Base-by-base conservation (phyloP, 352 stramenopile genomes). In the Phytophthora syringae region DNA sequence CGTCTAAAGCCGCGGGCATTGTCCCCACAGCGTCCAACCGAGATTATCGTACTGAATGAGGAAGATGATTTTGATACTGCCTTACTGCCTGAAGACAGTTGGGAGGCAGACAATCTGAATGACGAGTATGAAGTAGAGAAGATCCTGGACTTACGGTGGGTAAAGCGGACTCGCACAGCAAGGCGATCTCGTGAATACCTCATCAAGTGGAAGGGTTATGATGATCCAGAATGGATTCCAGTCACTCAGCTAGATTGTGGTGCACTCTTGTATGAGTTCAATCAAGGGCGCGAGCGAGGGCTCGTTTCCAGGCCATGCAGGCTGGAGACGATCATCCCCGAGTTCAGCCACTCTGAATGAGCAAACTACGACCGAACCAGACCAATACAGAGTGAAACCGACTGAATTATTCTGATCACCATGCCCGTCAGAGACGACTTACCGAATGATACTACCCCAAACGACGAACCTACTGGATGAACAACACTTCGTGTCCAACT, bases 201-300 rank as follows among this genome's bases (percentile, higher is more conserved):
- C 16, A 39, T 53, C 47, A 53, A 53, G 47, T 53, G 47, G 47
- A 53, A 42, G 13, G n/a, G 16, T 11, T 53, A 28, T 15, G 27
- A 42, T 18, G 47, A 40, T n/a, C 28, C 28, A 3, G 27, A 53
- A 16, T 53, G 47, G 47, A 12, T 53, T 5, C 47, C 47, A 16
- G 4, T 53, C 5, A 5, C 27, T 4, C 47, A 27, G n/a, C 5
- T 53, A 15, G 42, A 10, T n/a, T 53, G 47, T 42, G 47, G 47
- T 9, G 25, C 25, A 4, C n/a, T 53, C 2, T 21, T 53, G 1
- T 53, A 53, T 27, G 28, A 53, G 27, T 42, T 53, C 47, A 53
- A 53, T 16, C 47, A 53, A 28, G n/a, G 47, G 27, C 27, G 10
- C 40, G 27, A n/a, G 48, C 48, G 11, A 28, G 9, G 12, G 42